Evolutionary conservation across 805 yeast genomes (phyloP), one percentile per base, ranked within the genome.

Genomic region (Yamadazyma ubonensis): DNA sequence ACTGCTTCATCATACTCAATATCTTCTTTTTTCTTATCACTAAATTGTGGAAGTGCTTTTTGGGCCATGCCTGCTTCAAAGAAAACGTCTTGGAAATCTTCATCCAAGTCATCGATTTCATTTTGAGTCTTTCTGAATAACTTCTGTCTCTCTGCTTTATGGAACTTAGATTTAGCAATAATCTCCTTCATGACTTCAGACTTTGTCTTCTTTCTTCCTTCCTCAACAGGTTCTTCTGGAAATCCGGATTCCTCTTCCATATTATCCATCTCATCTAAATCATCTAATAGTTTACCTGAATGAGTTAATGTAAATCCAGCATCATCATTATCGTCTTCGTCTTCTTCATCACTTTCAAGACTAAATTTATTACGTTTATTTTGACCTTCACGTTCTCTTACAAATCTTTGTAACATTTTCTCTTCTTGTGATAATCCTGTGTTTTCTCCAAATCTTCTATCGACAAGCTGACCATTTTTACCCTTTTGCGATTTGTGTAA

Each of bases 401-500:
- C 86, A 68, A 88, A 93, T 67, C 99, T 81, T 57, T 85, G 96
- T 64, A 93, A 76, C 96, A 89, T 89, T 61, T 85, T 87, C 51
- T 93, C 96, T 61, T 93, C 98, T 9, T 81, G 81, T n/a, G 83
- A 76, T 70, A 93, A 55, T 34, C 70, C 61, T 60, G 87, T 83
- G 48, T 77, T 76, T 57, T 93, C 99, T 58, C 99, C 99, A 61
- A 93, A 91, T 64, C 96, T 79, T 50, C 89, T 75, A 68, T 93
- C 99, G 2, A 79, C 60, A 10, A 93, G 55, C 2, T 86, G 87
- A 38, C 97, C 96, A 27, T 73, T 79, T 58, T 76, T 85, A 50
- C 86, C 85, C 53, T 81, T 79, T 36, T 71, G 63, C n/a, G 71
- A 60, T 58, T 74, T 76, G 50, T 76, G 81, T 15, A 78, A 76